These are phyloP conservation scores for Alternaria panax DNA, from an alignment of 2,329 filamentous ascomycete genomes.

Conservation along the genomic window DNA sequence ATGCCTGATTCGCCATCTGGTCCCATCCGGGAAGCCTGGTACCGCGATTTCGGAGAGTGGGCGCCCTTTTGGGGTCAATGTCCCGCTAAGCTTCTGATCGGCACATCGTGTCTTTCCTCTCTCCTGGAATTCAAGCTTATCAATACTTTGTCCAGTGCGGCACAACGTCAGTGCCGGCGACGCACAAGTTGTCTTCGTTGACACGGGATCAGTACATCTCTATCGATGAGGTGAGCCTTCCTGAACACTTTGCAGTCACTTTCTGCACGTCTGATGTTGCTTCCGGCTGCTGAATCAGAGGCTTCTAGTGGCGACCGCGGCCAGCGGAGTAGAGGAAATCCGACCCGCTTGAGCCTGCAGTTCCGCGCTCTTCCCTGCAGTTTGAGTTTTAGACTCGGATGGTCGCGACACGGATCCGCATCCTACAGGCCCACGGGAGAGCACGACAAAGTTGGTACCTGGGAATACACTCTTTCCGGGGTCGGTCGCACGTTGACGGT, in stretches of 20 bases:
- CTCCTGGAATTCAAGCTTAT: neutral
- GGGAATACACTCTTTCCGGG: neutral
- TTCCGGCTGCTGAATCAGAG: neutral
- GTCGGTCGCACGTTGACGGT: neutral
- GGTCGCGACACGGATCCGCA: neutral
- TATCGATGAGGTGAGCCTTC: neutral
- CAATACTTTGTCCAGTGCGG: neutral
- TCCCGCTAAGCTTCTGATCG: neutral
- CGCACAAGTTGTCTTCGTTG: neutral
- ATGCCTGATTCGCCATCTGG: neutral
- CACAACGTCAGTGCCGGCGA: neutral
- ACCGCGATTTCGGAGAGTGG: constrained; percentile 5
- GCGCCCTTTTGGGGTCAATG: neutral
- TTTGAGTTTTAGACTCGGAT: constrained; percentile 4
- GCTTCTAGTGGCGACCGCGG: neutral
- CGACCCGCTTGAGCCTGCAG: neutral
- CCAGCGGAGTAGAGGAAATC: neutral
- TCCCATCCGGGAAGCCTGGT: neutral
- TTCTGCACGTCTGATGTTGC: neutral
- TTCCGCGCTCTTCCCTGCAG: constrained; percentile 4
- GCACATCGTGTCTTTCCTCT: neutral
- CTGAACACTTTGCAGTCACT: neutral
- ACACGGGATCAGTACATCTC: neutral
- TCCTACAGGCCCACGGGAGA: neutral
- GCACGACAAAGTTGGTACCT: neutral